phyloP scores from a whole-genome alignment of 2,329 filamentous ascomycete species.

The Curvularia spicifera region DNA sequence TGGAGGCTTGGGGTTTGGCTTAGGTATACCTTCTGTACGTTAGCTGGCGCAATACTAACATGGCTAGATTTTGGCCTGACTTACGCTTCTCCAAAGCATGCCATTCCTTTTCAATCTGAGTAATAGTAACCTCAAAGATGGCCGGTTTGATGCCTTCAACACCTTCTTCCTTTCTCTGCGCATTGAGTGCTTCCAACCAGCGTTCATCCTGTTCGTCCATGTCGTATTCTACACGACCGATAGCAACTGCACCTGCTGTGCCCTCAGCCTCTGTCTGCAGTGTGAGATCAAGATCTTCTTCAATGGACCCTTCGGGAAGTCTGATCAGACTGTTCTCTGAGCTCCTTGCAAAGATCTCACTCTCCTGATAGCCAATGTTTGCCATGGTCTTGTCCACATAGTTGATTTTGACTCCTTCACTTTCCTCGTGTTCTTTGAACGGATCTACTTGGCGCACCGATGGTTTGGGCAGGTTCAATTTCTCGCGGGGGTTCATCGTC shows the following conservation, averaged over 20 bases:
- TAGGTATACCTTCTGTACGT: conserved; percentile 70
- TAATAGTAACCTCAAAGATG: conserved; percentile 96
- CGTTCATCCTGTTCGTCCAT: conserved; percentile 99
- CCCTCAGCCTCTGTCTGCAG: conserved; percentile 66
- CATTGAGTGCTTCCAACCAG: conserved; percentile 88
- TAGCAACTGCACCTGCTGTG: conserved; percentile 55
- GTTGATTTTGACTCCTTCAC: conserved; percentile 81
- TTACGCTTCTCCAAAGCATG: conserved; percentile 87
- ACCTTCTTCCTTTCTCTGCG: conserved; percentile 73
- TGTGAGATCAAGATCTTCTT: conserved; percentile 67
- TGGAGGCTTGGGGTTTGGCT: conserved; percentile 93
- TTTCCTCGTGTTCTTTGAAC: conserved; percentile 82
- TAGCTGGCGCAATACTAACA: conserved; percentile 7
- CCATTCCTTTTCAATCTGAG: conserved; percentile 99
- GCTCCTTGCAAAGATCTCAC: conserved; percentile 82
- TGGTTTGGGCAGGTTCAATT: conserved; percentile 76
- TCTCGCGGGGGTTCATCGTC: conserved; percentile 80
- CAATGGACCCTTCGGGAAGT: conserved; percentile 65
- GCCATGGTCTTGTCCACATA: conserved; percentile 98
- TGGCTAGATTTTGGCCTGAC: conserved; percentile 11
- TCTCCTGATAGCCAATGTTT: conserved; percentile 94
- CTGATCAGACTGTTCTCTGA: conserved; percentile 70
- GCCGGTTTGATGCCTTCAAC: conserved; percentile 88
- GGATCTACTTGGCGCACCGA: conserved; percentile 78
- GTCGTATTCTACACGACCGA: conserved; percentile 94